phyloP scores from a whole-genome alignment of 2,329 filamentous ascomycete genomes.

The Colletotrichum cordylinicola region DNA sequence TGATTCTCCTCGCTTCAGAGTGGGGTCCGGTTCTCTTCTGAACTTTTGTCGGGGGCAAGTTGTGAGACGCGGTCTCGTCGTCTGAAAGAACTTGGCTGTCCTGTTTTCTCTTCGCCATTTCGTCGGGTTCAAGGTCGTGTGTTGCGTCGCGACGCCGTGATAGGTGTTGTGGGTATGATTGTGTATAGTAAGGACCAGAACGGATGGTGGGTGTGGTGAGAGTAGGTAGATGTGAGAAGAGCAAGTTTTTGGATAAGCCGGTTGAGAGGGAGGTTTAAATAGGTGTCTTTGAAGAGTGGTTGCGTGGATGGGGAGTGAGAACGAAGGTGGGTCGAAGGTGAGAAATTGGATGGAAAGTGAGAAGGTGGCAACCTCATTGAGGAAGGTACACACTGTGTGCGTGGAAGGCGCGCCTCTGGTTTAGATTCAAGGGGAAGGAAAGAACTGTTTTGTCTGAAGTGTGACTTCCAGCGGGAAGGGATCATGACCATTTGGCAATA shows the following conservation, averaged over 20 bases:
- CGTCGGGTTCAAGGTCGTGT: background rate
- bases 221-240: background rate
- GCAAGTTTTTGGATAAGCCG: background rate
- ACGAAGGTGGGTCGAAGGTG: background rate
- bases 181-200: background rate
- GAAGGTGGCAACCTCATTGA: background rate
- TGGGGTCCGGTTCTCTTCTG: background rate
- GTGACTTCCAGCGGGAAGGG: background rate
- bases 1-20: background rate
- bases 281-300: too few species aligned
- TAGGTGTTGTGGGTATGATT: background rate
- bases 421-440: background rate
- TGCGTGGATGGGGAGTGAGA: background rate
- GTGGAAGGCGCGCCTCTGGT: background rate
- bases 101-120: background rate
- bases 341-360: background rate
- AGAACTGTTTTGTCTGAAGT: background rate
- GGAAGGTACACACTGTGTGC: background rate
- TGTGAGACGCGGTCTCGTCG: background rate
- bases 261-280: background rate
- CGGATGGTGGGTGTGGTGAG: background rate
- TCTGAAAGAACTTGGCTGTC: background rate
- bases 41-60: background rate
- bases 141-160: background rate
- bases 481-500: too few species aligned